These are phyloP conservation scores for Saccharomyces paradoxus DNA, from an alignment of 805 yeast species.

Conservation along the genomic window DNA sequence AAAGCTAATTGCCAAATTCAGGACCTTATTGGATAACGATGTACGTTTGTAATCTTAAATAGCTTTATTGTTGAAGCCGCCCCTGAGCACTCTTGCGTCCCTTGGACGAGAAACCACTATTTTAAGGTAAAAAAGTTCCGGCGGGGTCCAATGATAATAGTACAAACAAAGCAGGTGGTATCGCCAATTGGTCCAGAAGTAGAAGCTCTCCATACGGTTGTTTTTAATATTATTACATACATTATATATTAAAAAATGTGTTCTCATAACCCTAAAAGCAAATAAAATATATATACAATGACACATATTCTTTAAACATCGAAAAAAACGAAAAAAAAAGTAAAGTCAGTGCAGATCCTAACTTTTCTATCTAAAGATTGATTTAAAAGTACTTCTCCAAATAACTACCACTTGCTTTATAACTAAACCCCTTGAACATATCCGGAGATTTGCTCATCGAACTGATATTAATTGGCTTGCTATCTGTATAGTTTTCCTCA, in stretches of 20 bases:
- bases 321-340: background rate
- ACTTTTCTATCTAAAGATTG: background rate
- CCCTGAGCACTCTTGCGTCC: background rate
- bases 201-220: background rate
- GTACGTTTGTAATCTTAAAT: background rate
- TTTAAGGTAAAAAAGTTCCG: background rate
- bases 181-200: background rate
- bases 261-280: background rate
- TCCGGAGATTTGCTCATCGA: slow-evolving; percentile 11
- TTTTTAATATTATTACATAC: background rate
- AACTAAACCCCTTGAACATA: slow-evolving; percentile 32
- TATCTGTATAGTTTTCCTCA: slow-evolving; percentile 19
- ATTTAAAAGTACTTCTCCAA: slow-evolving; percentile 27
- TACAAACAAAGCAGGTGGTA: background rate
- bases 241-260: background rate
- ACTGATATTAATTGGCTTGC: slow-evolving; percentile 1
- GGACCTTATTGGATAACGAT: background rate
- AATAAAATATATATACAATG: background rate
- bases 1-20: background rate
- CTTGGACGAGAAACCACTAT: background rate
- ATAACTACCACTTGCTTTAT: slow-evolving; percentile 30
- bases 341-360: background rate
- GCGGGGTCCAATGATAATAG: background rate
- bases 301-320: background rate
- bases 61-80: background rate